Evolutionary conservation across 768 basidiomycete species (phyloP).

Genomic region (Boletus tomentosulus): DNA sequence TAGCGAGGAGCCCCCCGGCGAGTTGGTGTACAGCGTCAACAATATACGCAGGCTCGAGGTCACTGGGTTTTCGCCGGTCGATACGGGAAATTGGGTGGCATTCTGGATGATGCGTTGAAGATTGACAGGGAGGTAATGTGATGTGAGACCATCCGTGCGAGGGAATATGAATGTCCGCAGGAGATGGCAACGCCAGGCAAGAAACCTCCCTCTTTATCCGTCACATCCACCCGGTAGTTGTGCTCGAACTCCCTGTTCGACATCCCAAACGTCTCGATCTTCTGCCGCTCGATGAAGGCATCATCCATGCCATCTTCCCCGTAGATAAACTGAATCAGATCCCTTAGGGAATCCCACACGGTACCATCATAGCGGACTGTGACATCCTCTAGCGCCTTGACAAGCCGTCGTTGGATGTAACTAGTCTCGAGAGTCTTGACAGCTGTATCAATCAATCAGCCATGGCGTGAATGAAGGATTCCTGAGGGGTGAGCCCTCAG

Average conservation of each 20-base stretch:
- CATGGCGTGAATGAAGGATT: conserved; percentile 99
- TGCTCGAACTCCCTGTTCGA: conserved; percentile 82
- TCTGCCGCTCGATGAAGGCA: conserved; percentile 94
- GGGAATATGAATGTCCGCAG: too few species aligned
- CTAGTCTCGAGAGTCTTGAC: conserved; percentile 99
- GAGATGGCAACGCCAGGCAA: conserved; percentile 65
- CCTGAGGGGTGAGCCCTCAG: conserved; percentile 94
- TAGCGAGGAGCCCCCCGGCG: too few species aligned
- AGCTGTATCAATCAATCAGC: conserved; percentile 97
- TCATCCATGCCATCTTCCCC: conserved; percentile 99
- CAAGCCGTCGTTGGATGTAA: conserved; percentile 96
- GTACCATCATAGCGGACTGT: conserved; percentile 98
- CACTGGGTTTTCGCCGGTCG: too few species aligned
- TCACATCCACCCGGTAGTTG: conserved; percentile 93
- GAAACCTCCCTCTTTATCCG: conserved; percentile 78
- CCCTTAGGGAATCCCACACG: conserved; percentile 93
- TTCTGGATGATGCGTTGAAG: too few species aligned
- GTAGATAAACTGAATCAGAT: conserved; percentile 93
- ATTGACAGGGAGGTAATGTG: too few species aligned
- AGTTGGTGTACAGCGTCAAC: too few species aligned
- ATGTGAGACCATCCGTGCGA: too few species aligned
- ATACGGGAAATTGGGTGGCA: too few species aligned
- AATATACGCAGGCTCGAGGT: too few species aligned
- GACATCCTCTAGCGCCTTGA: conserved; percentile 97
- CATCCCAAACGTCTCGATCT: conserved; percentile 83